Percentiles rank a stretch among this genome's conserved stretches.
Evolutionary conservation across 2,329 filamentous ascomycete species (phyloP).

Genomic region (Neobulgaria alba): DNA sequence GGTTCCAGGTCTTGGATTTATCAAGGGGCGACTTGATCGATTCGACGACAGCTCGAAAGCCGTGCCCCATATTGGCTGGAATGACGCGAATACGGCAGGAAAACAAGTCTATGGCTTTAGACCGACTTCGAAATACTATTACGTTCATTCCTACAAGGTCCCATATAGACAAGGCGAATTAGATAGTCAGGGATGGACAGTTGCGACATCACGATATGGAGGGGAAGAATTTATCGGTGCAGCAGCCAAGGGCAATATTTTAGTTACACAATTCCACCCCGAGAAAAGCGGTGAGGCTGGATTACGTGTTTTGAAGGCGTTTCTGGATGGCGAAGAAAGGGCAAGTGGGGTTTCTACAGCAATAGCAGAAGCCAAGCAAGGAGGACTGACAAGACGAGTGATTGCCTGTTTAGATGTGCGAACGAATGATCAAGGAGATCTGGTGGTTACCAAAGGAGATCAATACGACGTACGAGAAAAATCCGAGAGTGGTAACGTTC

Average conservation of each 20-base stretch:
- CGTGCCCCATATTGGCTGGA: conserved; percentile 99
- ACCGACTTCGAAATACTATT: conserved; percentile 91
- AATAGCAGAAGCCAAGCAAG: conserved; percentile 27
- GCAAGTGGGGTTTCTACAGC: conserved; percentile 17
- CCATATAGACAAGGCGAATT: conserved; percentile 66
- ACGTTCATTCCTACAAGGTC: conserved; percentile 89
- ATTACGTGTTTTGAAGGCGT: conserved; percentile 73
- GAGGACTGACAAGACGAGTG: conserved; percentile 82
- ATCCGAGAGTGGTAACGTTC: conserved; percentile 55
- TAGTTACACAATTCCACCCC: conserved; percentile 94
- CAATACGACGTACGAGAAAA: conserved; percentile 98
- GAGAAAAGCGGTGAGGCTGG: conserved; percentile 94
- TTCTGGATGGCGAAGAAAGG: conserved; percentile 64
- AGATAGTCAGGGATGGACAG: conserved; percentile 76
- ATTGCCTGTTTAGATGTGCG: conserved; percentile 96
- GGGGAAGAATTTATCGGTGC: conserved; percentile 86
- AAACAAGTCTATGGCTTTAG: conserved; percentile 68
- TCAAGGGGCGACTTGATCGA: conserved; percentile 61
- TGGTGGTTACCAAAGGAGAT: conserved; percentile 97
- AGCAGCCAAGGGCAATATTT: conserved; percentile 73
- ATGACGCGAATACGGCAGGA: conserved; percentile 63
- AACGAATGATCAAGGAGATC: conserved; percentile 85
- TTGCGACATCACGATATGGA: conserved; percentile 87
- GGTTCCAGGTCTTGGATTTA: conserved; percentile 66
- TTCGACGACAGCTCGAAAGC: conserved; percentile 75